These are phyloP conservation scores for Trypanosoma mega DNA, from an alignment of 208 protist species.

Conservation along the genomic window DNA sequence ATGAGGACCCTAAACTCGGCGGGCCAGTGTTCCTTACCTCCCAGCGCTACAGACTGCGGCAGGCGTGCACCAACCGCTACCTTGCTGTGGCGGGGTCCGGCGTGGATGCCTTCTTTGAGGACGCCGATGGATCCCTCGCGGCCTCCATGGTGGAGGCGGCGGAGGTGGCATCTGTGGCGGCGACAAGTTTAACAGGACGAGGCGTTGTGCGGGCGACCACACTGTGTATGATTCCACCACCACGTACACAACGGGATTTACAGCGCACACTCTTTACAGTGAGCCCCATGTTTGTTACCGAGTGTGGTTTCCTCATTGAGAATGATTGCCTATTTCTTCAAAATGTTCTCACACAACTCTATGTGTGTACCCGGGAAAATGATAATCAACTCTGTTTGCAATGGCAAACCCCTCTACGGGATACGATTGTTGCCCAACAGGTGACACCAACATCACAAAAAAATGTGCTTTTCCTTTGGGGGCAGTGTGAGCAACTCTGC, in stretches of 20 bases:
- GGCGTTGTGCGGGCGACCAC: slow-evolving; percentile 33
- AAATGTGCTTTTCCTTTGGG: slow-evolving; percentile 40
- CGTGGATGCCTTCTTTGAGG: slow-evolving; percentile 50
- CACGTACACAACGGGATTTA: slow-evolving; percentile 40
- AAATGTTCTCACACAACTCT: slow-evolving; percentile 70
- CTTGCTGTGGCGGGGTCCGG: slow-evolving; percentile 55
- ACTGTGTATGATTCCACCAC: slow-evolving; percentile 63
- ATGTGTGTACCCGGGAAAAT: slow-evolving; percentile 40
- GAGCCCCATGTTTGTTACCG: slow-evolving; percentile 55
- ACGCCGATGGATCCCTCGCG: slow-evolving; percentile 25
- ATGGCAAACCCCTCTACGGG: slow-evolving; percentile 47
- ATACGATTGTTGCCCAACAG: slow-evolving; percentile 45
- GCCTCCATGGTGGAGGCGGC: slow-evolving; percentile 11
- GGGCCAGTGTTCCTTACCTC: slow-evolving; percentile 46
- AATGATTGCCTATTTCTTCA: slow-evolving; percentile 61
- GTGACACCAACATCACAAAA: slow-evolving; percentile 28
- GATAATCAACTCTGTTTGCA: slow-evolving; percentile 44
- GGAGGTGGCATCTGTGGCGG: too few relatives aligned
- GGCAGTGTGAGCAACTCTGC: slow-evolving; percentile 45
- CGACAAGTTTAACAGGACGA: neutral
- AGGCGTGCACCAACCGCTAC: slow-evolving; percentile 66
- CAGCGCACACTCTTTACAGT: slow-evolving; percentile 57
- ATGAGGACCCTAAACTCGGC: slow-evolving; percentile 53
- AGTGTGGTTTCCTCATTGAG: slow-evolving; percentile 59
- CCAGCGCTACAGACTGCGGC: slow-evolving; percentile 50